Percentiles rank a stretch among this genome's conserved stretches.
phyloP scores from a whole-genome alignment of 768 basidiomycete species.

The Hortiboletus campestris region DNA sequence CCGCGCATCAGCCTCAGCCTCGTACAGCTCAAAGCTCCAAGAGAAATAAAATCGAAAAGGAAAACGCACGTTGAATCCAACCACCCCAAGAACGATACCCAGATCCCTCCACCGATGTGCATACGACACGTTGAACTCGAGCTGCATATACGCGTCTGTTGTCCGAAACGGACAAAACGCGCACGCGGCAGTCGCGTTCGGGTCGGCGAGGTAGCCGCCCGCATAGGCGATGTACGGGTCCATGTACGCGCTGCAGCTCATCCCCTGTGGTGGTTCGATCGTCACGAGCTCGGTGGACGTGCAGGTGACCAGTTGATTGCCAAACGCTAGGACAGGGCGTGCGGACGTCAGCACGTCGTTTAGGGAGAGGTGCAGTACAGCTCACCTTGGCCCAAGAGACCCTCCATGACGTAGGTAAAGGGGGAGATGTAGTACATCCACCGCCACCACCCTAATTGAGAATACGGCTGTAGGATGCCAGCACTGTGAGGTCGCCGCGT shows the following conservation, averaged over 20 bases:
- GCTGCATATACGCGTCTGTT: constrained; percentile 38
- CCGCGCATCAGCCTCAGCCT: background rate
- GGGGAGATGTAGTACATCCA: constrained; percentile 46
- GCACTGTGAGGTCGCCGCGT: constrained; percentile 28
- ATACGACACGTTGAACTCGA: constrained; percentile 5
- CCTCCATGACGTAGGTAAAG: constrained; percentile 52
- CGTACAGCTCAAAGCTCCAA: too few relatives aligned
- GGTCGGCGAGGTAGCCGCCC: constrained; percentile 59
- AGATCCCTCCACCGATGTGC: constrained; percentile 10
- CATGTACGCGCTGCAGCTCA: constrained; percentile 55
- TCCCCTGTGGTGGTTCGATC: constrained; percentile 51
- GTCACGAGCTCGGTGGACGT: constrained; percentile 49
- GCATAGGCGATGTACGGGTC: constrained; percentile 43
- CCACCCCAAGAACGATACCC: constrained; percentile 2
- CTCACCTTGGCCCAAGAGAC: constrained; percentile 30
- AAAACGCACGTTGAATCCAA: constrained; percentile 43
- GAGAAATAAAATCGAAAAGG: too few relatives aligned
- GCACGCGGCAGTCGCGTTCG: constrained; percentile 51
- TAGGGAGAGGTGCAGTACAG: too few relatives aligned
- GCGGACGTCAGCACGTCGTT: background rate
- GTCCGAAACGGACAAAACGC: constrained; percentile 52
- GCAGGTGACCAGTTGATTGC: constrained; percentile 45
- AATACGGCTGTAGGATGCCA: constrained; percentile 48
- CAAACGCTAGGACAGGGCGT: constrained; percentile 43
- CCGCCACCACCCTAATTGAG: constrained; percentile 34